Evolutionary conservation across 1,284 basidiomycete species (phyloP).

Genomic region (Exobasidium cylindrosporum): DNA sequence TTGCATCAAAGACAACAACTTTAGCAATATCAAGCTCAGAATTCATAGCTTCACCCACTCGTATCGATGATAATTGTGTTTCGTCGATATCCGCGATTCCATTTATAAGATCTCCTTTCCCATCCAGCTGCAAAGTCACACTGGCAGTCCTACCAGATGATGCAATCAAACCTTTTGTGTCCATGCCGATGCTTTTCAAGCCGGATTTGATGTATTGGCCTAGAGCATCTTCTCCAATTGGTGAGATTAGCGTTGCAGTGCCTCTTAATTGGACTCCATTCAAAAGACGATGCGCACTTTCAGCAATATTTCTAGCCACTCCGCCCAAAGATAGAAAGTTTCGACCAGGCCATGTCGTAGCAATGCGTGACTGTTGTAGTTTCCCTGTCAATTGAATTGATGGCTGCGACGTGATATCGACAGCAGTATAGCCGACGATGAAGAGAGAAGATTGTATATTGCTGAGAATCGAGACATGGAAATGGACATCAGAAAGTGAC

Average conservation of each 20-base stretch:
- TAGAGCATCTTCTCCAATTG: constrained; percentile 51
- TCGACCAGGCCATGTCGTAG: constrained; percentile 73
- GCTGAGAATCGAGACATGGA: constrained; percentile 9
- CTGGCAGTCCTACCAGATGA: constrained; percentile 64
- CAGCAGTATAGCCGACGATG: constrained; percentile 44
- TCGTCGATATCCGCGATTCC: constrained; percentile 85
- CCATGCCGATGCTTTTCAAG: constrained; percentile 67
- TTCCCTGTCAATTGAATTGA: not conserved
- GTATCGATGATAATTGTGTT: not conserved
- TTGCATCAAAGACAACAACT: constrained; percentile 78
- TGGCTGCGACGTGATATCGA: constrained; percentile 44
- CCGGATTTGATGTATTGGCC: constrained; percentile 63
- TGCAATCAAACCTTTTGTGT: constrained; percentile 71
- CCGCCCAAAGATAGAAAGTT: constrained; percentile 78
- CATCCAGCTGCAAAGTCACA: constrained; percentile 79
- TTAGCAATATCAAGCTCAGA: constrained; percentile 59
- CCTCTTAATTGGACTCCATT: not conserved
- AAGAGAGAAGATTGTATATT: constrained; percentile 18
- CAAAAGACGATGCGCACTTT: constrained; percentile 72
- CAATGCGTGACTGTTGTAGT: not conserved
- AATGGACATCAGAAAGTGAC: too few species aligned
- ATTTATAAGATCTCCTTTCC: constrained; percentile 68
- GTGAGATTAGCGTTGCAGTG: constrained; percentile 56
- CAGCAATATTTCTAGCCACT: constrained; percentile 89
- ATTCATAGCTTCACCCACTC: constrained; percentile 58